Conservation (phyloP, 192 early-diverging fungal genomes). For the Rhizophagus clarus region DNA sequence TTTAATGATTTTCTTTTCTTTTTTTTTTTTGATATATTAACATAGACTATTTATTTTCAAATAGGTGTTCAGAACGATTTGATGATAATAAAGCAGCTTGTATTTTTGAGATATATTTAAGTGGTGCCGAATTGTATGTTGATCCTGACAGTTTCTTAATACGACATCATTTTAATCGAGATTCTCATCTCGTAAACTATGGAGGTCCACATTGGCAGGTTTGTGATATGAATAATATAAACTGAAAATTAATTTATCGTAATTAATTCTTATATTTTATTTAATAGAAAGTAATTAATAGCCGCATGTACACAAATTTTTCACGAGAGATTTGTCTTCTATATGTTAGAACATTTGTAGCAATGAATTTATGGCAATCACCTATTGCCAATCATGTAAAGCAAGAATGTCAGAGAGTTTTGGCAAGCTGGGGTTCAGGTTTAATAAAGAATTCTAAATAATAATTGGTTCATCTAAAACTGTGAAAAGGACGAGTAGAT, state of each 20-base stretch:
- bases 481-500: too few species aligned
- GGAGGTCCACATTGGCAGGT: neutral
- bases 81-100: constrained; percentile 58
- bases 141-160: constrained; percentile 41
- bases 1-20: neutral
- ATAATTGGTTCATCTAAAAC: neutral
- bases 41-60: neutral
- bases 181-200: neutral
- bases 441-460: constrained; percentile 5
- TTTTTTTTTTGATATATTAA: neutral
- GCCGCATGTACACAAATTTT: constrained; percentile 58
- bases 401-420: constrained; percentile 21
- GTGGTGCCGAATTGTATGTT: constrained; percentile 56
- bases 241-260: too few species aligned
- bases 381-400: constrained; percentile 44
- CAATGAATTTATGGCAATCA: constrained; percentile 52
- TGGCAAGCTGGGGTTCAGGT: constrained; percentile 34
- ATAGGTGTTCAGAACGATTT: constrained; percentile 61
- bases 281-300: constrained; percentile 53
- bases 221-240: neutral
- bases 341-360: constrained; percentile 55
- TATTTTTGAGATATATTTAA: constrained; percentile 50
- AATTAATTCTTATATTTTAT: constrained; percentile 2
- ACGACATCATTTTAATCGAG: neutral
- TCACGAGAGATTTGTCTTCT: constrained; percentile 57